Base-by-base conservation (phyloP, 208 protist genomes). In the Balamuthia mandrillaris region DNA sequence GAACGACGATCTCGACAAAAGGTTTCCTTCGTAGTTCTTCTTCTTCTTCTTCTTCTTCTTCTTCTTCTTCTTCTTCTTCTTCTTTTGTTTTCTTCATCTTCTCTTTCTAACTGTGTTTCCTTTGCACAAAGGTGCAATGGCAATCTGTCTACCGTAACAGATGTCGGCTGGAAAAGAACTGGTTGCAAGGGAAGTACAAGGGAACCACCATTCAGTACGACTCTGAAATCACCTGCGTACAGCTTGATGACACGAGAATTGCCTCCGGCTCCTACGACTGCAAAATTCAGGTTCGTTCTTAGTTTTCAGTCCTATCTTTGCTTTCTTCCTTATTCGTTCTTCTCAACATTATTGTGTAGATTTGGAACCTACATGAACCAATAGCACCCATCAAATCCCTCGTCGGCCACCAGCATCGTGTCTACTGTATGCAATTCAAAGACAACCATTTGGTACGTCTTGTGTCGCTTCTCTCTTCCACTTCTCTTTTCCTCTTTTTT, bases 201-300 rank as follows among this genome's bases (percentile, higher is more conserved):
- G n/a, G n/a, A 0, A 78, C 68, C 4, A 78, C 68, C 45, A 78
- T 78, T 27, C 45, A 42, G 0, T 78, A 49, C 27, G 45, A 42
- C 0, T 42, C 68, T 0, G 68, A 78, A 33, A 78, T 78, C 41
- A 78, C 68, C 0, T 78, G 68, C 68, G 68, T 78, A 21, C 68
- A 78, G 68, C 52, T 49, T 10, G 68, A 78, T 33, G 68, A 49
- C 1, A 42, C 58, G 7, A 78, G 45, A 27, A 78, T 78, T 16
- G 68, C 68, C 27, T 78, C 68, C 45, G 68, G 68, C 3, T 78
- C 68, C 14, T 78, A 78, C 45, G 68, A 78, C 47, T 49, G 41
- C 10, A 78, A 78, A 24, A 58, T 78, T 31, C 10, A 49, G 31
- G 68, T 78, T 44, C n/a, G n/a, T n/a, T n/a, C n/a, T n/a, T n/a